Evolutionary conservation across 2,329 filamentous ascomycete genomes (phyloP).

Genomic region (Laburnicola sp.): DNA sequence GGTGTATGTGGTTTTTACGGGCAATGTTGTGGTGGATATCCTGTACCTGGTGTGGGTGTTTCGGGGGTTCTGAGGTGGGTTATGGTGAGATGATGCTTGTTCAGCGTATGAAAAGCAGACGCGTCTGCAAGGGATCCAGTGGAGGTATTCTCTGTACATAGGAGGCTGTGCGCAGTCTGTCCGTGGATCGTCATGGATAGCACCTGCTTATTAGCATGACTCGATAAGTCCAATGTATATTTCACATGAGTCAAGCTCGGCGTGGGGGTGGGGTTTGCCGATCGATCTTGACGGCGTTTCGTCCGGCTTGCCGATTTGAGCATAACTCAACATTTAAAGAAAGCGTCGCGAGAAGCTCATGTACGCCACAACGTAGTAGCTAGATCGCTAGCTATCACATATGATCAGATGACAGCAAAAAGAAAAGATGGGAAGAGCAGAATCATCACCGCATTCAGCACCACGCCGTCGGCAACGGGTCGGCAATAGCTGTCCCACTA

Average conservation of each 20-base stretch:
- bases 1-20: constrained; percentile 30
- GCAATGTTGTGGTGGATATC: constrained; percentile 33
- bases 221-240: not conserved
- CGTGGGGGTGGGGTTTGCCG: constrained; percentile 5
- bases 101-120: not conserved
- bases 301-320: not conserved
- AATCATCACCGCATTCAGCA: too few relatives aligned
- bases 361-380: too few relatives aligned
- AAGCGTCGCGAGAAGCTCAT: too few relatives aligned
- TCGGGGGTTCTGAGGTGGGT: constrained; percentile 4
- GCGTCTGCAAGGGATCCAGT: not conserved
- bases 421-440: not conserved
- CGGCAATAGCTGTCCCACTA: not conserved
- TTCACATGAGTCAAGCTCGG: not conserved
- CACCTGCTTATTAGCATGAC: too few relatives aligned
- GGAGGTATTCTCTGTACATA: not conserved
- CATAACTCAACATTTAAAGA: too few relatives aligned
- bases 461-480: not conserved
- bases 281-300: not conserved
- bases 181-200: too few relatives aligned
- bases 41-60: constrained; percentile 38
- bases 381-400: too few relatives aligned
- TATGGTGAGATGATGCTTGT: not conserved
- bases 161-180: too few relatives aligned
- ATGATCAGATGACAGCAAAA: not conserved